Conservation (phyloP, 2,329 filamentous ascomycete species). For the Alternaria infectoria region DNA sequence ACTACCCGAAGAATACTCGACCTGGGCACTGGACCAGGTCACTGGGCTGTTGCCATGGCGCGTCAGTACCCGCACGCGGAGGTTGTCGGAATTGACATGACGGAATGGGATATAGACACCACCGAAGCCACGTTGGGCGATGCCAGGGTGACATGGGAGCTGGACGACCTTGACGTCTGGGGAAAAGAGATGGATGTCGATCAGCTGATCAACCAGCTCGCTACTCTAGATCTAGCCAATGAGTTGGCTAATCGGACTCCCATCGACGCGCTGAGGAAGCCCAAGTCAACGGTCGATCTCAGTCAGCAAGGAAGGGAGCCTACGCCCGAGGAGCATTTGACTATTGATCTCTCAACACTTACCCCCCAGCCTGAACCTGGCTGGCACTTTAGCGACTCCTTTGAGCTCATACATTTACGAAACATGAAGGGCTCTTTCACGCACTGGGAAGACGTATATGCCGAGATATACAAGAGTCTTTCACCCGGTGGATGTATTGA, state of each 20-base stretch:
- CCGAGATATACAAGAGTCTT: constrained; percentile 54
- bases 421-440: constrained; percentile 56
- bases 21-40: constrained; percentile 57
- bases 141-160: constrained; percentile 42
- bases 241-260: constrained; percentile 29
- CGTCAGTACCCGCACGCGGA: constrained; percentile 52
- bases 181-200: constrained; percentile 35
- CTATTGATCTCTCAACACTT: constrained; percentile 31
- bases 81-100: constrained; percentile 58
- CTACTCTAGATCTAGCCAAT: constrained; percentile 33
- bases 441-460: constrained; percentile 55
- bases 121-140: constrained; percentile 47
- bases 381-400: constrained; percentile 58
- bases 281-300: constrained; percentile 3
- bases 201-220: constrained; percentile 28
- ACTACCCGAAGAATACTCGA: constrained; percentile 42
- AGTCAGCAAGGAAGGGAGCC: constrained; percentile 9
- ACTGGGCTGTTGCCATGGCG: constrained; percentile 58
- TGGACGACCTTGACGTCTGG: constrained; percentile 48
- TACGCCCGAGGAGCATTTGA: constrained; percentile 26
- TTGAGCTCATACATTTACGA: constrained; percentile 59
- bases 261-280: constrained; percentile 18
- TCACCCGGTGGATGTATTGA: constrained; percentile 56
- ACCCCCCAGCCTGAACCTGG: constrained; percentile 32
- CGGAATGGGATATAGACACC: constrained; percentile 59